phyloP scores from a whole-genome alignment of 2,329 filamentous ascomycete genomes.

The Hortaea werneckii region DNA sequence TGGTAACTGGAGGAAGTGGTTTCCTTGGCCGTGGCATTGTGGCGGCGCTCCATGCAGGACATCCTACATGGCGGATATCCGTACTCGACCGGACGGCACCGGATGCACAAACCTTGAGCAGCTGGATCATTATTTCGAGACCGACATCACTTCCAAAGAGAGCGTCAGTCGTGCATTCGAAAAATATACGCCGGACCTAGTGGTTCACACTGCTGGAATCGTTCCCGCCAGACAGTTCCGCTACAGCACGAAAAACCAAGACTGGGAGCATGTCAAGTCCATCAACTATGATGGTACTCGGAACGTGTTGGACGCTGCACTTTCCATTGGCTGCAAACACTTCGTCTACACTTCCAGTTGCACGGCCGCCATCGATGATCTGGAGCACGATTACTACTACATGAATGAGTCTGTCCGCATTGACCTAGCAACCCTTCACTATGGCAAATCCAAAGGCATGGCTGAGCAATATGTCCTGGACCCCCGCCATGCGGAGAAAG shows the following conservation, averaged over 20 bases:
- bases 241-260: constrained; percentile 29
- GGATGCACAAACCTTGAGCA: constrained; percentile 8
- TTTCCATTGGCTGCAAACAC: constrained; percentile 59
- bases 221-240: constrained; percentile 29
- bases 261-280: constrained; percentile 55
- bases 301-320: constrained; percentile 65
- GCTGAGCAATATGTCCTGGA: constrained; percentile 73
- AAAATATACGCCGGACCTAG: constrained; percentile 62
- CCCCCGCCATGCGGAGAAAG: constrained; percentile 47
- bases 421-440: constrained; percentile 63
- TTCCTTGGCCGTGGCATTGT: constrained; percentile 37
- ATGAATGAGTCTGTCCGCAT: constrained; percentile 74
- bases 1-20: constrained; percentile 39
- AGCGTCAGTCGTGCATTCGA: constrained; percentile 41
- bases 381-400: constrained; percentile 63
- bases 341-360: constrained; percentile 88
- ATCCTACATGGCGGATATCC: constrained; percentile 30
- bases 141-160: constrained; percentile 29
- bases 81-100: constrained; percentile 30
- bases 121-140: constrained; percentile 26
- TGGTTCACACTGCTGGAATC: constrained; percentile 73
- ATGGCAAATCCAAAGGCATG: constrained; percentile 80
- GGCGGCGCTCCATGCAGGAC: constrained; percentile 26
- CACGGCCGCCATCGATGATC: constrained; percentile 75
- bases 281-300: constrained; percentile 84